Evolutionary conservation across 805 yeast genomes (phyloP).

Genomic region (Myxozyma neglecta): DNA sequence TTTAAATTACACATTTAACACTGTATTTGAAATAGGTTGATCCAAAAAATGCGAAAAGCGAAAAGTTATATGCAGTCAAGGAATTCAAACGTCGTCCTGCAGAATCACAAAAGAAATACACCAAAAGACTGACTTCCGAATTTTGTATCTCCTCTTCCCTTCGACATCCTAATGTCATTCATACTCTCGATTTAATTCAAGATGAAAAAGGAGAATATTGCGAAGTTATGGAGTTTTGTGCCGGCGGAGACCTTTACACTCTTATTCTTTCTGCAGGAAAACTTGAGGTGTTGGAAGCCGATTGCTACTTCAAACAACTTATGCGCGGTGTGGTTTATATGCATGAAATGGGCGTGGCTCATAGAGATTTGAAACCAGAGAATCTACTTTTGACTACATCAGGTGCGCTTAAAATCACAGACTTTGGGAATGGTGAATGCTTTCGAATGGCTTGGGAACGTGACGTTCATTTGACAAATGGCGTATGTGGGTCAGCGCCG

Average conservation of each 20-base stretch:
- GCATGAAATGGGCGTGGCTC: constrained; percentile 91
- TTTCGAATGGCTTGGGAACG: constrained; percentile 88
- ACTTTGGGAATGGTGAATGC: constrained; percentile 90
- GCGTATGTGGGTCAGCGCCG: constrained; percentile 87
- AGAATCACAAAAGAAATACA: constrained; percentile 58
- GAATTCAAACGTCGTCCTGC: constrained; percentile 64
- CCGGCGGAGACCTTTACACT: constrained; percentile 77
- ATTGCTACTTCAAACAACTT: constrained; percentile 86
- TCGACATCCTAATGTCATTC: constrained; percentile 72
- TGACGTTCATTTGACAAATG: constrained; percentile 63
- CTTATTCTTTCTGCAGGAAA: constrained; percentile 54
- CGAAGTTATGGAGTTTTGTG: constrained; percentile 94
- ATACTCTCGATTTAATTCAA: constrained; percentile 76
- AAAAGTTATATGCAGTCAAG: constrained; percentile 67
- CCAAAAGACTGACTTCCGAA: constrained; percentile 80
- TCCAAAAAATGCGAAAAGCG: constrained; percentile 45
- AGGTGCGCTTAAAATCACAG: constrained; percentile 71
- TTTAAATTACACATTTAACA: neutral
- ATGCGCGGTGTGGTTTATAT: constrained; percentile 78
- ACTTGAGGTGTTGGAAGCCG: constrained; percentile 67
- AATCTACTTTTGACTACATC: constrained; percentile 67
- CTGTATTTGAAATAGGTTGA: constrained; percentile 32
- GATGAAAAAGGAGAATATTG: constrained; percentile 70
- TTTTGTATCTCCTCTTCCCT: constrained; percentile 81
- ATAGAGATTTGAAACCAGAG: constrained; percentile 89